Evolutionary conservation across 2,329 filamentous ascomycete species (phyloP).

Genomic region (Claviceps digitariae): DNA sequence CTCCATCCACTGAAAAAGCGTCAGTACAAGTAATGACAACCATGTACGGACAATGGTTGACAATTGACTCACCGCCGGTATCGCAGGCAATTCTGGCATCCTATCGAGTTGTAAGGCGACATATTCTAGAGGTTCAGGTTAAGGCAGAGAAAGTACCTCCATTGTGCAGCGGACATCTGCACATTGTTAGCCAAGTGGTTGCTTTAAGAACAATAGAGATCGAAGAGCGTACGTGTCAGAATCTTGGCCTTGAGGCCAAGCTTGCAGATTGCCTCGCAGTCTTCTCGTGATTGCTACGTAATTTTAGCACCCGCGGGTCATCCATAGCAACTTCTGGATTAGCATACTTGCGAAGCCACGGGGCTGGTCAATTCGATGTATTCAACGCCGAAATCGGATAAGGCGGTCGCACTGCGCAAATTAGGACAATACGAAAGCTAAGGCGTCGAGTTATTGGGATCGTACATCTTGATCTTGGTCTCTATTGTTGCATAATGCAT

Average conservation of each 20-base stretch:
- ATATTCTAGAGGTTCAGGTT: background rate
- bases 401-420: constrained; percentile 5
- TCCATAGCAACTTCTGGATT: background rate
- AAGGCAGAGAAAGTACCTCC: background rate
- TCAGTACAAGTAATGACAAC: background rate
- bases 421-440: background rate
- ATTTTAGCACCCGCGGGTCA: background rate
- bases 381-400: constrained; percentile 11
- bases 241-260: constrained; percentile 59
- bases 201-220: constrained; percentile 7
- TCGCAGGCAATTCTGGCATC: constrained; percentile 2
- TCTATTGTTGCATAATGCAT: constrained; percentile 11
- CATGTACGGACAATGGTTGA: background rate
- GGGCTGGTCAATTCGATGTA: constrained; percentile 65
- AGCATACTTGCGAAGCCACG: constrained; percentile 34
- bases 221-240: constrained; percentile 5
- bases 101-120: background rate
- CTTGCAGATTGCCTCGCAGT: constrained; percentile 90
- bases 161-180: constrained; percentile 13
- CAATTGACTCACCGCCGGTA: background rate
- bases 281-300: constrained; percentile 68
- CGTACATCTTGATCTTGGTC: constrained; percentile 38
- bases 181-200: background rate
- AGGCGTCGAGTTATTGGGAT: background rate
- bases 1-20: constrained; percentile 36